phyloP scores from a whole-genome alignment of 805 yeast species.

The Metschnikowia reukaufii region DNA sequence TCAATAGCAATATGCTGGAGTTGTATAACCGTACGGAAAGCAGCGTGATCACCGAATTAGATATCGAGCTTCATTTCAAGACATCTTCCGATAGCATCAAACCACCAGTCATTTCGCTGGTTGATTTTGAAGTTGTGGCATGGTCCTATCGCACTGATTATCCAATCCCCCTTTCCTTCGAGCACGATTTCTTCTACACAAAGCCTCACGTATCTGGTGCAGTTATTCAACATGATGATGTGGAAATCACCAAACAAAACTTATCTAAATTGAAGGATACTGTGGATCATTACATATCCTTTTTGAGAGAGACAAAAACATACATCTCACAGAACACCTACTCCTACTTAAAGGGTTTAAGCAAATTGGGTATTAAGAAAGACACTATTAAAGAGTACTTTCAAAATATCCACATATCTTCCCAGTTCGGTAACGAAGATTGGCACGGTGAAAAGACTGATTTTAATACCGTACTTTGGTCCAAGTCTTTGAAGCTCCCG shows the following conservation, averaged over 20 bases:
- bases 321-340: slow-evolving; percentile 33
- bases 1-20: slow-evolving; percentile 27
- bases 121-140: slow-evolving; percentile 38
- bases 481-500: slow-evolving; percentile 39
- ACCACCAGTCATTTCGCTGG: slow-evolving; percentile 36
- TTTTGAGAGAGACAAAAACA: slow-evolving; percentile 35
- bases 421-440: slow-evolving; percentile 19
- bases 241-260: slow-evolving; percentile 34
- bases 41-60: slow-evolving; percentile 24
- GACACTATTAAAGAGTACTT: slow-evolving; percentile 41
- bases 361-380: slow-evolving; percentile 38
- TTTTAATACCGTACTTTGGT: slow-evolving; percentile 31
- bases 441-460: slow-evolving; percentile 31
- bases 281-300: slow-evolving; percentile 33
- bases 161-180: slow-evolving; percentile 40
- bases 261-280: slow-evolving; percentile 38
- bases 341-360: slow-evolving; percentile 39
- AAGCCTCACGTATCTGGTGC: slow-evolving; percentile 23
- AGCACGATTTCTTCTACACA: slow-evolving; percentile 43
- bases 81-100: slow-evolving; percentile 21
- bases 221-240: slow-evolving; percentile 26
- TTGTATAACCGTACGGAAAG: slow-evolving; percentile 31
- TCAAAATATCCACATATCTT: slow-evolving; percentile 28
- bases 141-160: slow-evolving; percentile 44
- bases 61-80: slow-evolving; percentile 30